These are phyloP conservation scores for Alternaria rosae DNA, from an alignment of 2,329 filamentous ascomycete genomes.

Conservation along the genomic window DNA sequence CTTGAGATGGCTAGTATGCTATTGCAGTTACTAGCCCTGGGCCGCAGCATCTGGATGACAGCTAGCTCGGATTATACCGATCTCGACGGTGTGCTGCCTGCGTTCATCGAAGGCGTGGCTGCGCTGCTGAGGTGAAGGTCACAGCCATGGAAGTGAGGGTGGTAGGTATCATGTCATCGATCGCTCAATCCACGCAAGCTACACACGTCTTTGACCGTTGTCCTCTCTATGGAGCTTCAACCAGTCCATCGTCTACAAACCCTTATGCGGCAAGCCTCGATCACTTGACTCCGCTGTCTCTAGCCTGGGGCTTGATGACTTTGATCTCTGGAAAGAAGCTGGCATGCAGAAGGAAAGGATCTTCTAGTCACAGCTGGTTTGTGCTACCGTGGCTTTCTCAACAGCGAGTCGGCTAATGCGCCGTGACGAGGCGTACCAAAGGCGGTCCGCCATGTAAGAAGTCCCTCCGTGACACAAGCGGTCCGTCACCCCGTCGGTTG, in stretches of 20 bases:
- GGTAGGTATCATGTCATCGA: background rate
- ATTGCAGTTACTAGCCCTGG: slow-evolving; percentile 22
- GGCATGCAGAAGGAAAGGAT: background rate
- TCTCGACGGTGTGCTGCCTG: slow-evolving; percentile 24
- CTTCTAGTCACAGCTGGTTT: background rate
- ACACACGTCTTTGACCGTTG: background rate
- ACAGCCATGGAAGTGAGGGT: slow-evolving; percentile 4
- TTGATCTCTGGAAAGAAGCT: background rate
- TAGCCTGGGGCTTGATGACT: background rate
- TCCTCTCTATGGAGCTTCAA: background rate
- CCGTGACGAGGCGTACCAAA: slow-evolving; percentile 14
- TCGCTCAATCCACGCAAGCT: background rate
- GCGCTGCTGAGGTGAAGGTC: slow-evolving; percentile 16
- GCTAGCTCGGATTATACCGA: slow-evolving; percentile 25
- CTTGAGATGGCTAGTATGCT: slow-evolving; percentile 19
- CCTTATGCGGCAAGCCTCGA: background rate
- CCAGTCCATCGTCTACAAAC: background rate
- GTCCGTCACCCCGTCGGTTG: slow-evolving; percentile 44
- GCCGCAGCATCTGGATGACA: slow-evolving; percentile 26
- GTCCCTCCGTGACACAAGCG: slow-evolving; percentile 22
- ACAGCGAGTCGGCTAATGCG: slow-evolving; percentile 14
- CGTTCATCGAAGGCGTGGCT: slow-evolving; percentile 26
- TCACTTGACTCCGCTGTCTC: background rate
- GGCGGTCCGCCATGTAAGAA: slow-evolving; percentile 1
- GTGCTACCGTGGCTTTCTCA: background rate